Conservation (phyloP, 176 grass and related monocot genomes). For the Musa itinerans region DNA sequence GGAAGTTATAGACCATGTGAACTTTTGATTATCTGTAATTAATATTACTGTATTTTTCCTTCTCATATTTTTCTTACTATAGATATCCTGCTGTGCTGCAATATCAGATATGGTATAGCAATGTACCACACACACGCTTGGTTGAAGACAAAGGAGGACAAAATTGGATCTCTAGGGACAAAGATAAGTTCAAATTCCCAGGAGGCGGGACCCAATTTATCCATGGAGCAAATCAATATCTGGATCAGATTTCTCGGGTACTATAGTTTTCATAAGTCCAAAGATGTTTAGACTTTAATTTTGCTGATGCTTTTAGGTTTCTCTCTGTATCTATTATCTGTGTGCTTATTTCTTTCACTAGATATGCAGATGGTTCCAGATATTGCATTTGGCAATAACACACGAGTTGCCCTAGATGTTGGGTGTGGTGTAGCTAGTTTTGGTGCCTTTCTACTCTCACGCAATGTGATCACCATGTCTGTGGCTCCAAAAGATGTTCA, state of each 20-base stretch:
- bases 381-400: constrained; percentile 37
- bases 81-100: not conserved
- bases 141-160: constrained; percentile 51
- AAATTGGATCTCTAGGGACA: constrained; percentile 44
- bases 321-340: not conserved
- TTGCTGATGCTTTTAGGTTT: not conserved
- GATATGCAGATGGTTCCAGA: constrained; percentile 39
- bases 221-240: constrained; percentile 49
- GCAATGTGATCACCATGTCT: constrained; percentile 35
- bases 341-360: constrained; percentile 5
- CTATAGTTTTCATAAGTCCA: not conserved
- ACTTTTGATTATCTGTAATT: not conserved
- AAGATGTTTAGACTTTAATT: not conserved
- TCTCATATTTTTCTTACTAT: not conserved
- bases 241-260: constrained; percentile 47
- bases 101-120: constrained; percentile 41
- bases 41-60: not conserved
- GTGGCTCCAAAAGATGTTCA: constrained; percentile 47
- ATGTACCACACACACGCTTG: constrained; percentile 41
- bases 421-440: constrained; percentile 53
- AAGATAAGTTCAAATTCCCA: constrained; percentile 45
- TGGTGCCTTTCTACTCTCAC: constrained; percentile 36
- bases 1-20: too few relatives aligned
- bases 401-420: constrained; percentile 38
- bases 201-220: constrained; percentile 47